Conservation (phyloP, 495 filamentous ascomycete genomes). For the Neurospora tetrasperma region DNA sequence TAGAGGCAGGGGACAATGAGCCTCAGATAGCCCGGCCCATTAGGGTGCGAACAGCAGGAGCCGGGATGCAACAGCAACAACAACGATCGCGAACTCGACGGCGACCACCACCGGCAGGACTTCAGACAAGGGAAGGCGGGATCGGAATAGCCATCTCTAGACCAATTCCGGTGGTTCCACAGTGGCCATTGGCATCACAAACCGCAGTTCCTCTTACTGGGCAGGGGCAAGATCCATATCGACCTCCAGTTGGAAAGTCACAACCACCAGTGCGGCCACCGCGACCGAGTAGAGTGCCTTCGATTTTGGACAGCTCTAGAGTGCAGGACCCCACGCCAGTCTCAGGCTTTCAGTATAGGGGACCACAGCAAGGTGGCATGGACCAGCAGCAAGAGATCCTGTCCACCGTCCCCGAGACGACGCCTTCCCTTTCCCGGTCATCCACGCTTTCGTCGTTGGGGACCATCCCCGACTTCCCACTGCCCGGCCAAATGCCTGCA, state of each 20-base stretch:
- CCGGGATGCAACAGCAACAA: conserved; percentile 21
- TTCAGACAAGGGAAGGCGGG: conserved; percentile 31
- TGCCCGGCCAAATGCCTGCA: conserved; percentile 32
- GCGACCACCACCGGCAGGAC: conserved; percentile 24
- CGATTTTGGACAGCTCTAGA: conserved; percentile 39
- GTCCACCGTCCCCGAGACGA: conserved; percentile 26
- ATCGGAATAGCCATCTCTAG: conserved; percentile 42
- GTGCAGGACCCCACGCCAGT: conserved; percentile 39
- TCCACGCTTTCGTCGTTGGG: conserved; percentile 48
- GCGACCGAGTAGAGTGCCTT: conserved; percentile 50
- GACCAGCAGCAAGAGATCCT: conserved; percentile 14
- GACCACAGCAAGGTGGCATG: conserved; percentile 28
- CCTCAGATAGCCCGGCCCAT: conserved; percentile 40
- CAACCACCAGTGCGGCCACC: conserved; percentile 59
- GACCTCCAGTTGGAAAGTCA: conserved; percentile 40
- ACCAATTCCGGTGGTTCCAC: conserved; percentile 37
- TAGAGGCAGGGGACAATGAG: conserved; percentile 25
- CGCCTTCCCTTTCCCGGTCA: conserved; percentile 20
- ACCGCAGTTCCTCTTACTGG: not conserved
- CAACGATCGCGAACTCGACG: conserved; percentile 20
- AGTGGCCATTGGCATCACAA: conserved; percentile 35
- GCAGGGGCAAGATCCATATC: conserved; percentile 36
- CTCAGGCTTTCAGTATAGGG: conserved; percentile 34
- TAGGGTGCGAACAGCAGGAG: conserved; percentile 22
- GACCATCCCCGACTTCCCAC: conserved; percentile 52